phyloP scores from a whole-genome alignment of 1,284 basidiomycete species.

The Moesziomyces sp. region DNA sequence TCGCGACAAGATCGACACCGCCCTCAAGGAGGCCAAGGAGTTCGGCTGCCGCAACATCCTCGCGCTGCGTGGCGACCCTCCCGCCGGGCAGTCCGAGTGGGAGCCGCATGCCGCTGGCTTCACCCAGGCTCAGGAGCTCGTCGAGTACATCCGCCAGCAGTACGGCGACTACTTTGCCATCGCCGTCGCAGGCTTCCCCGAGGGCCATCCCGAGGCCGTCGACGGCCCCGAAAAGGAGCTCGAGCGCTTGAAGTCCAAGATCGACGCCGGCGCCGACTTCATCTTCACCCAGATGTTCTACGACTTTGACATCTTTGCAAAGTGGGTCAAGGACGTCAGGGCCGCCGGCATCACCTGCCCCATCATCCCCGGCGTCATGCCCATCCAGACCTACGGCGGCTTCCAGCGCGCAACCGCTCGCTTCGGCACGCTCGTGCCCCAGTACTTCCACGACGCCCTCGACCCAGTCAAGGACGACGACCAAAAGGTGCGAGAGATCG shows the following conservation, averaged over 20 bases:
- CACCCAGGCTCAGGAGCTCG: conserved; percentile 62
- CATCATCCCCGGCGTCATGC: conserved; percentile 94
- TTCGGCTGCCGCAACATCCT: conserved; percentile 94
- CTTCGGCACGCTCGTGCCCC: conserved; percentile 85
- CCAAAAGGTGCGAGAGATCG: conserved; percentile 60
- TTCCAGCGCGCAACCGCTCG: conserved; percentile 91
- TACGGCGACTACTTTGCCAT: conserved; percentile 67
- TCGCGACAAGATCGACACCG: conserved; percentile 88
- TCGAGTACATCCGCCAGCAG: conserved; percentile 63
- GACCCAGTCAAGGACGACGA: conserved; percentile 82
- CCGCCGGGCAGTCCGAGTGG: conserved; percentile 70
- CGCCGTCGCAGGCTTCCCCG: conserved; percentile 70
- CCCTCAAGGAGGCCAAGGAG: conserved; percentile 88
- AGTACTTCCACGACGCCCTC: conserved; percentile 80
- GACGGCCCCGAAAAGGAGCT: conserved; percentile 75
- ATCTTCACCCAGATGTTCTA: conserved; percentile 98
- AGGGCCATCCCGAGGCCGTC: conserved; percentile 73
- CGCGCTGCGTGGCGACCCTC: conserved; percentile 80
- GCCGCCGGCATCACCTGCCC: conserved; percentile 82
- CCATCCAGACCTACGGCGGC: conserved; percentile 97
- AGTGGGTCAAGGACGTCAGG: conserved; percentile 78
- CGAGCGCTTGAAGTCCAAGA: conserved; percentile 84
- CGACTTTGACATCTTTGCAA: conserved; percentile 84
- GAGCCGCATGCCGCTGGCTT: conserved; percentile 64
- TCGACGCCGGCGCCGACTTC: conserved; percentile 86